Percentiles rank a stretch among this genome's conserved stretches.
These are phyloP conservation scores for Ophioceras dolichostomum DNA, from an alignment of 2,329 filamentous ascomycete species.

Conservation along the genomic window DNA sequence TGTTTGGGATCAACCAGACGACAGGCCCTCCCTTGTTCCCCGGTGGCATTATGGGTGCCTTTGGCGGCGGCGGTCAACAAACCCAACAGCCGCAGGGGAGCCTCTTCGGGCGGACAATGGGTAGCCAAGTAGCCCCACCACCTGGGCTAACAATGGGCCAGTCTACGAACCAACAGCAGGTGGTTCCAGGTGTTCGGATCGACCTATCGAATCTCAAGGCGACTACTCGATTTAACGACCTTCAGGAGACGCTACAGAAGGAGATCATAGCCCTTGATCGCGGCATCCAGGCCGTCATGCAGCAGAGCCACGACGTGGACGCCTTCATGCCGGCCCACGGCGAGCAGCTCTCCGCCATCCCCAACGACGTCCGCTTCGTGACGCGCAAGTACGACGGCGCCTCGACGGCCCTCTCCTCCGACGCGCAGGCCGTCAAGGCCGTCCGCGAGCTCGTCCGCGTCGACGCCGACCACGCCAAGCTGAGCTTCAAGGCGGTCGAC, in stretches of 20 bases:
- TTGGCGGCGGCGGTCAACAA: conserved; percentile 8
- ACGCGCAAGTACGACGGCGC: conserved; percentile 31
- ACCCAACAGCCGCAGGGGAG: conserved; percentile 22
- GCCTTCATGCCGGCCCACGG: conserved; percentile 48
- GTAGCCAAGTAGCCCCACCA: conserved; percentile 1
- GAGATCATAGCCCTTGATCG: conserved; percentile 68
- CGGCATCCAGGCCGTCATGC: conserved; percentile 69
- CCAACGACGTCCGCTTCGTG: conserved; percentile 30
- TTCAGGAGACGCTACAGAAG: conserved; percentile 69
- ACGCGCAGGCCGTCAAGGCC: conserved; percentile 27
- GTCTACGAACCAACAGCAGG: conserved; percentile 29
- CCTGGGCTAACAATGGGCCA: conserved; percentile 9
- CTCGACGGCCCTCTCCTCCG: conserved; percentile 23
- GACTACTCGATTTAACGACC: conserved; percentile 85
- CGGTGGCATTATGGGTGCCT: conserved; percentile 9
- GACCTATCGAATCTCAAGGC: conserved; percentile 68
- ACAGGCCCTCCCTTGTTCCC: neutral
- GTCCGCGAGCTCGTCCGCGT: conserved; percentile 26
- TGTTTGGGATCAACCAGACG: neutral
- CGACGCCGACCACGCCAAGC: conserved; percentile 26
- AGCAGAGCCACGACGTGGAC: conserved; percentile 64
- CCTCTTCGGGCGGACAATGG: conserved; percentile 18
- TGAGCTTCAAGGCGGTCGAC: conserved; percentile 32
- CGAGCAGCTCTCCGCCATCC: conserved; percentile 22
- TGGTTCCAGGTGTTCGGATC: conserved; percentile 62